phyloP scores from a whole-genome alignment of 73 alveolate species.

The Blepharisma japonicum region DNA sequence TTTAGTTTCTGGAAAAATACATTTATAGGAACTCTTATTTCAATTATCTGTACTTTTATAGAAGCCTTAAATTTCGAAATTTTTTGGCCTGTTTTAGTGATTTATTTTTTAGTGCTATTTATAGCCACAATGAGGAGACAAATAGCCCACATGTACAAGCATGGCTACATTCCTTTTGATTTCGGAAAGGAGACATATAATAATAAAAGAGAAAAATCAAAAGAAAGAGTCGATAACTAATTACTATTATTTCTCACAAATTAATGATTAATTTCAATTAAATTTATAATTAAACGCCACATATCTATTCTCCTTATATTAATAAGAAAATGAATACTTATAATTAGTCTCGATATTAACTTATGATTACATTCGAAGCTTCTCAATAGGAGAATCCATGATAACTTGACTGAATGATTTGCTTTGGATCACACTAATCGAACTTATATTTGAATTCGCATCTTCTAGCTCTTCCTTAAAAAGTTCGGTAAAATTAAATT shows the following conservation, averaged over 20 bases:
- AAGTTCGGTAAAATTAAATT: conserved; percentile 13
- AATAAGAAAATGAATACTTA: too few species aligned
- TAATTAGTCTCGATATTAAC: too few species aligned
- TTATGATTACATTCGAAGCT: too few species aligned
- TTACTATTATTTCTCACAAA: too few species aligned
- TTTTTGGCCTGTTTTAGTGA: conserved; percentile 46
- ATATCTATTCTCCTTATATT: too few species aligned
- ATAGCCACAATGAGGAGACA: conserved; percentile 45
- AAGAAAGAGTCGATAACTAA: not conserved
- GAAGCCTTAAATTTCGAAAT: conserved; percentile 42
- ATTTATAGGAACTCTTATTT: conserved; percentile 13
- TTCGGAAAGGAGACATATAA: conserved; percentile 38
- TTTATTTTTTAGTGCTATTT: conserved; percentile 42
- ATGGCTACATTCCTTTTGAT: conserved; percentile 50
- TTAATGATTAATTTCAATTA: too few species aligned
- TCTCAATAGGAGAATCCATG: too few species aligned
- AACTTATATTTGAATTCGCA: not conserved
- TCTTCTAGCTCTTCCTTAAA: not conserved
- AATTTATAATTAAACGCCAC: too few species aligned
- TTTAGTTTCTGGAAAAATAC: conserved; percentile 39
- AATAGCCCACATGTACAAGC: conserved; percentile 45
- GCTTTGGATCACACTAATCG: not conserved
- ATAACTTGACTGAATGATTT: too few species aligned
- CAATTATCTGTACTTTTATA: conserved; percentile 35
- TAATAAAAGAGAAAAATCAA: not conserved